Base-by-base conservation (phyloP, 805 yeast species). In the Starmerella scarabaei region DNA sequence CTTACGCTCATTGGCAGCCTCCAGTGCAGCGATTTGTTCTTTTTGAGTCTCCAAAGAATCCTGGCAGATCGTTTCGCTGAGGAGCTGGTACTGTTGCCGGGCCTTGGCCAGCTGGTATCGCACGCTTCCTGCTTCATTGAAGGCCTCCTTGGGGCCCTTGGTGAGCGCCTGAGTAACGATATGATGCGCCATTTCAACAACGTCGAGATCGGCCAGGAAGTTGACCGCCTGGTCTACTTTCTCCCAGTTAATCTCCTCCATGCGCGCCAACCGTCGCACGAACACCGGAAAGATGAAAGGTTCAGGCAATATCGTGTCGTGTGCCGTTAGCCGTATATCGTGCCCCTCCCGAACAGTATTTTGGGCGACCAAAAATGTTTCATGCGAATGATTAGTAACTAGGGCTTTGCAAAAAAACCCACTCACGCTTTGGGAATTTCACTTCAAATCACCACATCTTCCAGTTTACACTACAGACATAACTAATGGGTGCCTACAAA, bases 401-500 rank as follows among this genome's bases (percentile, higher is more conserved):
- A 35, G 38, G 38, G 38, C 38, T 29, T 14, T 15, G 33, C 6
- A 30, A 6, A n/a, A n/a, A n/a, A n/a, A n/a, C n/a, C n/a, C n/a
- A n/a, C n/a, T n/a, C n/a, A n/a, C n/a, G n/a, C n/a, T n/a, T n/a
- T n/a, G n/a, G n/a, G n/a, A 28, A 30, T 30, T 30, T 30, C 33
- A 30, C 20, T 30, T 24, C 8, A 24, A n/a, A n/a, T n/a, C n/a
- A n/a, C n/a, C n/a, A n/a, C n/a, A n/a, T n/a, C n/a, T n/a, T n/a
- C n/a, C n/a, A n/a, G n/a, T n/a, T n/a, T n/a, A n/a, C n/a, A n/a
- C n/a, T n/a, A n/a, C n/a, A n/a, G n/a, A n/a, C n/a, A n/a, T n/a
- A n/a, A n/a, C n/a, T n/a, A 44, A 58, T 88, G 98, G 97, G 98
- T 78, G 98, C 97, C 77, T 91, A 91, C 93, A 91, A 91, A 71